Evolutionary conservation across 2,329 filamentous ascomycete species (phyloP).

Genomic region (Arthrobotrys pseudoclavata): DNA sequence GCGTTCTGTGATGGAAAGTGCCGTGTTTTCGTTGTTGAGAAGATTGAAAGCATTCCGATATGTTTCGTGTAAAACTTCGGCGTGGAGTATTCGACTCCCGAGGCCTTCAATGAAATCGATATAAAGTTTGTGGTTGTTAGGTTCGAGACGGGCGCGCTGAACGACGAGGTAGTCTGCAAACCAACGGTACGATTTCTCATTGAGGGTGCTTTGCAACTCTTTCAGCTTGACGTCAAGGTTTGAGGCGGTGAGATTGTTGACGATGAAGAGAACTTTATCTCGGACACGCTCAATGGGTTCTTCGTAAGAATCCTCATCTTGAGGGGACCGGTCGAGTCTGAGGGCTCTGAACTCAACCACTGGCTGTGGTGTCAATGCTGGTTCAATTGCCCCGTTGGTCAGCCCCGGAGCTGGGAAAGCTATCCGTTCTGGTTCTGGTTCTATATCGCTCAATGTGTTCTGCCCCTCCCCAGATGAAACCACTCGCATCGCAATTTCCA

Average conservation of each 20-base stretch:
- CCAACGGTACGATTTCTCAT: conserved; percentile 90
- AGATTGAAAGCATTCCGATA: conserved; percentile 87
- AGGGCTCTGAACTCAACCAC: conserved; percentile 81
- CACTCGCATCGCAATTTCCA: conserved; percentile 84
- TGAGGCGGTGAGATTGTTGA: conserved; percentile 95
- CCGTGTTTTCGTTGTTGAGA: conserved; percentile 88
- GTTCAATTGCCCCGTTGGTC: conserved; percentile 48
- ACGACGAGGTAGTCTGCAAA: conserved; percentile 96
- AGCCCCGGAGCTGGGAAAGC: conserved; percentile 63
- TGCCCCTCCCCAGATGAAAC: conserved; percentile 63
- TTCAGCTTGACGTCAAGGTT: conserved; percentile 87
- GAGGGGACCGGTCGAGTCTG: conserved; percentile 78
- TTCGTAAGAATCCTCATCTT: conserved; percentile 75
- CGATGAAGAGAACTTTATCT: conserved; percentile 92
- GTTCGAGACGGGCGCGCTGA: conserved; percentile 95
- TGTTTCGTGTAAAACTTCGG: conserved; percentile 91
- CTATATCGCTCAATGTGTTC: conserved; percentile 62
- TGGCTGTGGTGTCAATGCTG: conserved; percentile 64
- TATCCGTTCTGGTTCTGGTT: conserved; percentile 63
- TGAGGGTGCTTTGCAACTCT: conserved; percentile 83
- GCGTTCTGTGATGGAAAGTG: conserved; percentile 86
- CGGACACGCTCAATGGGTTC: conserved; percentile 87
- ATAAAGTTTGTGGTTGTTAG: conserved; percentile 95
- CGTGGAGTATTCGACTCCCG: conserved; percentile 82
- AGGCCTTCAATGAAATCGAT: conserved; percentile 88